A percentile compares a stretch with the other conserved stretches of the same genome.
Conservation (phyloP, 1,284 basidiomycete species). For the Macrocystidia cucumis region DNA sequence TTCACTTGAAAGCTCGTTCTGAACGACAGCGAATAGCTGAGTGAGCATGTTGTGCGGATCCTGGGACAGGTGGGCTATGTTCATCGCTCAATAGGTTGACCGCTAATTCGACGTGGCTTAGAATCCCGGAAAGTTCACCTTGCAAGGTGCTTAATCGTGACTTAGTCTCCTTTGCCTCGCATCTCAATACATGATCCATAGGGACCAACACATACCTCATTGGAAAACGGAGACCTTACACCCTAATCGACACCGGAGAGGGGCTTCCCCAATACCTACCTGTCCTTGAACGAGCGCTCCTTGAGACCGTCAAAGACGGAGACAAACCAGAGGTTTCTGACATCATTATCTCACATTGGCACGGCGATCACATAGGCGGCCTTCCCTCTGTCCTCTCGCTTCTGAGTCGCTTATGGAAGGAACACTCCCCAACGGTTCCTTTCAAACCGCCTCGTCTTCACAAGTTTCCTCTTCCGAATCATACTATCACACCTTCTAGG, state of each 20-base stretch:
- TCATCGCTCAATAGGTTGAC: neutral
- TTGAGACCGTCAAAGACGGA: conserved; percentile 23
- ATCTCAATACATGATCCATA: conserved; percentile 14
- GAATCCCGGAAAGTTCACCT: conserved; percentile 89
- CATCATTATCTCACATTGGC: conserved; percentile 89
- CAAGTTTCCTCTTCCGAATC: conserved; percentile 46
- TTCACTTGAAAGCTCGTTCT: conserved; percentile 1
- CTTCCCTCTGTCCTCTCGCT: conserved; percentile 65
- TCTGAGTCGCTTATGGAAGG: conserved; percentile 53
- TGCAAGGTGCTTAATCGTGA: conserved; percentile 55
- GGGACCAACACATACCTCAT: conserved; percentile 94
- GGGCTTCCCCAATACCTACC: conserved; percentile 66
- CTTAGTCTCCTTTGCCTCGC: neutral
- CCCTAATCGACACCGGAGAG: conserved; percentile 88
- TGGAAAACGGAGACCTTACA: conserved; percentile 59
- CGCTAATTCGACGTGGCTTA: conserved; percentile 19
- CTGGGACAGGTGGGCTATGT: conserved; percentile 61
- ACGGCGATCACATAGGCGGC: conserved; percentile 82
- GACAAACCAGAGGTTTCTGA: conserved; percentile 59
- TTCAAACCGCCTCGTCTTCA: conserved; percentile 64
- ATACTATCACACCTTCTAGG: conserved; percentile 12
- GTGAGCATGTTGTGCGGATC: conserved; percentile 53
- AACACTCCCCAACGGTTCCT: conserved; percentile 29
- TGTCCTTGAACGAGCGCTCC: conserved; percentile 54
- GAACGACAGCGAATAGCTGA: conserved; percentile 36